Conservation (phyloP, 2,329 filamentous ascomycete genomes). For the Stagonosporopsis chrysanthemi region DNA sequence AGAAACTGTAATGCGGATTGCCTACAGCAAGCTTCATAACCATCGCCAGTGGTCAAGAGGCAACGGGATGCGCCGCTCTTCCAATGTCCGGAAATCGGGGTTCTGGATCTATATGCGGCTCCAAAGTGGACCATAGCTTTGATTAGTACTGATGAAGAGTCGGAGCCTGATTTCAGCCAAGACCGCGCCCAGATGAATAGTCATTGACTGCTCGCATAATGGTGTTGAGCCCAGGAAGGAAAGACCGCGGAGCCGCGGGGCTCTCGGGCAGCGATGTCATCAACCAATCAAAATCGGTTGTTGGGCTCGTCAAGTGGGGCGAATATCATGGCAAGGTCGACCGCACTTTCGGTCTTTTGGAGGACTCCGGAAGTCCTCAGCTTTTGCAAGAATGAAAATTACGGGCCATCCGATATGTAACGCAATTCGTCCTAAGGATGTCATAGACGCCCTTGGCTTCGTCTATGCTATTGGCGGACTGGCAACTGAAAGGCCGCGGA, state of each 20-base stretch:
- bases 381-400: background rate
- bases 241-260: conserved; percentile 4
- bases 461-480: background rate
- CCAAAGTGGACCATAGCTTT: background rate
- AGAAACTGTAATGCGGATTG: background rate
- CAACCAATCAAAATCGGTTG: background rate
- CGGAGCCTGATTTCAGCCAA: conserved; percentile 2
- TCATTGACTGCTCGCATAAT: background rate
- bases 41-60: background rate
- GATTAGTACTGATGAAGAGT: background rate
- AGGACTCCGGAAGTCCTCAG: background rate
- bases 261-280: background rate
- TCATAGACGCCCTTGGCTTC: background rate
- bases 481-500: background rate
- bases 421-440: background rate
- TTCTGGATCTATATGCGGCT: background rate
- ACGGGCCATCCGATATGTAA: background rate
- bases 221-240: background rate
- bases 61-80: background rate
- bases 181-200: background rate
- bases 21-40: conserved; percentile 27
- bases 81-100: background rate
- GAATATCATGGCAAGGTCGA: background rate
- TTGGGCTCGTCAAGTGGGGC: background rate
- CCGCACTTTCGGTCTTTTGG: conserved; percentile 6